Percentiles rank a stretch among this genome's conserved stretches.
Conservation (phyloP, 1,139 yeast genomes). For the Groenewaldozyma sp. region DNA sequence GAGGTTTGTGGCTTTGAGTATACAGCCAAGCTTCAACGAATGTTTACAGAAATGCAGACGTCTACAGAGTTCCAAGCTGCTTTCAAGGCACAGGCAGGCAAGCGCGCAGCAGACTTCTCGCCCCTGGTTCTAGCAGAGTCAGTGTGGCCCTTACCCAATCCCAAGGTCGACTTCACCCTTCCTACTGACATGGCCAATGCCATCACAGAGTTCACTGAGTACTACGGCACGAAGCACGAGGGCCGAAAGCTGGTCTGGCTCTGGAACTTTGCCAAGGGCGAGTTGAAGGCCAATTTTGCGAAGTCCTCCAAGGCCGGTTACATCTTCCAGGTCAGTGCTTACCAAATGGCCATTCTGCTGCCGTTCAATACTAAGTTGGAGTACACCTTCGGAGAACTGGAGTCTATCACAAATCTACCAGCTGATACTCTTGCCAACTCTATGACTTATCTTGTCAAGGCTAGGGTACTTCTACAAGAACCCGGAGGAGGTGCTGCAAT, state of each 20-base stretch:
- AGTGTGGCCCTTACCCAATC: constrained; percentile 75
- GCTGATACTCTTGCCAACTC: constrained; percentile 62
- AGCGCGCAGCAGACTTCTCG: constrained; percentile 42
- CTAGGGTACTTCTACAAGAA: constrained; percentile 58
- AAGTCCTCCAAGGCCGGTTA: constrained; percentile 66
- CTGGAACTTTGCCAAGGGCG: constrained; percentile 93
- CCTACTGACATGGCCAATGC: constrained; percentile 59
- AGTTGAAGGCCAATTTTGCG: constrained; percentile 78
- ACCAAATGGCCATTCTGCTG: constrained; percentile 76
- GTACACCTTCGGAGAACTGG: constrained; percentile 52
- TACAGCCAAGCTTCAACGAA: constrained; percentile 86
- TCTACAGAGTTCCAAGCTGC: constrained; percentile 67
- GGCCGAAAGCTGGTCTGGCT: constrained; percentile 93
- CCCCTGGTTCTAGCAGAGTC: constrained; percentile 78
- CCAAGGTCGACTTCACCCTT: constrained; percentile 41
- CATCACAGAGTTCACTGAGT: constrained; percentile 55
- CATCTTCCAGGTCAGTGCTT: constrained; percentile 74
- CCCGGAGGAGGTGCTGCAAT: constrained; percentile 34
- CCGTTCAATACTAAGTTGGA: constrained; percentile 63
- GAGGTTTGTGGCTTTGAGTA: constrained; percentile 89
- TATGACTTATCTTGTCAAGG: constrained; percentile 68
- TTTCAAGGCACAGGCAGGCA: constrained; percentile 40
- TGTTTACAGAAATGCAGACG: constrained; percentile 91
- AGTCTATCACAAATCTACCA: constrained; percentile 60
- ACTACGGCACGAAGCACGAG: constrained; percentile 66